A percentile compares a stretch with the other conserved stretches of the same genome.
Conservation (phyloP, 352 stramenopile species). For the Peronospora tabacina region DNA sequence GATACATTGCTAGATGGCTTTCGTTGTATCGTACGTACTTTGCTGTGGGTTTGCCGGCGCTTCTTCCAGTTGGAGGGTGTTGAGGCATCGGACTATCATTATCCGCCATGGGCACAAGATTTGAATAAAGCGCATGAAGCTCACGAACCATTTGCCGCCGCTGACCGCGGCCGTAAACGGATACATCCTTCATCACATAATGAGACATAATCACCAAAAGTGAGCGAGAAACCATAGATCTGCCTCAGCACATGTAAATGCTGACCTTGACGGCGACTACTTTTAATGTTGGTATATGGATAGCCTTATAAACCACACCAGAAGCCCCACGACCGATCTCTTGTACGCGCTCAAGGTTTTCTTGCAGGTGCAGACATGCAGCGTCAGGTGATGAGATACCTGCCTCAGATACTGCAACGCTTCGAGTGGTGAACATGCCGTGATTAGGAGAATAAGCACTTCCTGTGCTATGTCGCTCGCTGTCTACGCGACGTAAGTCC, state of each 20-base stretch:
- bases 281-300: constrained; percentile 88
- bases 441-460: constrained; percentile 84
- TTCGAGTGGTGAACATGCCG: constrained; percentile 83
- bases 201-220: constrained; percentile 3
- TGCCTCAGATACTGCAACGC: constrained; percentile 73
- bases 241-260: constrained; percentile 1
- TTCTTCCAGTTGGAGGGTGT: constrained; percentile 14
- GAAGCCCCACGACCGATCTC: constrained; percentile 76
- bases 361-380: constrained; percentile 67
- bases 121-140: constrained; percentile 84
- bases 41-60: constrained; percentile 27
- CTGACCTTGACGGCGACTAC: constrained; percentile 84
- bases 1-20: not conserved
- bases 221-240: constrained; percentile 5
- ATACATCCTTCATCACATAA: constrained; percentile 49
- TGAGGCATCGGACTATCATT: constrained; percentile 25
- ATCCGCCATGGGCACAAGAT: constrained; percentile 71
- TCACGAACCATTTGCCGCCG: constrained; percentile 86
- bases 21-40: constrained; percentile 25
- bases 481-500: constrained; percentile 21
- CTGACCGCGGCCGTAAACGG: constrained; percentile 78
- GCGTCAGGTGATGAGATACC: constrained; percentile 80
- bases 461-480: constrained; percentile 54
- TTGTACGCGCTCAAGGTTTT: constrained; percentile 73
- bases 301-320: constrained; percentile 83